Evolutionary conservation across 1,139 yeast species (phyloP).

Genomic region (Pneumocystis oryctolagi): DNA sequence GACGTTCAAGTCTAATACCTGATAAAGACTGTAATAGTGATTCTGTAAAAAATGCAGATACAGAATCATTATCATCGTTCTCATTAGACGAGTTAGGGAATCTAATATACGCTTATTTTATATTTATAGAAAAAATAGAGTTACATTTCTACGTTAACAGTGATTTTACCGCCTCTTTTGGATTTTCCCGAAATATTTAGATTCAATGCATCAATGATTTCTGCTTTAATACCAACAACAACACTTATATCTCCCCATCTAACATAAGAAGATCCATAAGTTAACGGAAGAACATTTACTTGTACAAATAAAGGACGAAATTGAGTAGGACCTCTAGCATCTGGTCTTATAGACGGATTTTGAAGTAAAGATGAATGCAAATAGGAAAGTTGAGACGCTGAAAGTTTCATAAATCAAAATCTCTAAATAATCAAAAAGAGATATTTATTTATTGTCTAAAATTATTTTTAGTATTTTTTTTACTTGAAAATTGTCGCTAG

Average conservation of each 20-base stretch:
- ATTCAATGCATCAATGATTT: not conserved
- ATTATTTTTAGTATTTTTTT: not conserved
- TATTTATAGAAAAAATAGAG: not conserved
- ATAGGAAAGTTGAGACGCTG: not conserved
- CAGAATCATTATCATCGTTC: not conserved
- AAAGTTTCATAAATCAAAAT: not conserved
- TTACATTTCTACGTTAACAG: not conserved
- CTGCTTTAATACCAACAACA: not conserved
- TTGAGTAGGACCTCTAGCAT: not conserved
- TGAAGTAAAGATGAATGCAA: not conserved
- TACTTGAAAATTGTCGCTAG: no score
- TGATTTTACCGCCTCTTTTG: not conserved
- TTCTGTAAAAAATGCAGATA: not conserved
- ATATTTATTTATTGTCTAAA: not conserved
- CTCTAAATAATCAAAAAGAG: not conserved
- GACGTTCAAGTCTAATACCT: not conserved
- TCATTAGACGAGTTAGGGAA: not conserved
- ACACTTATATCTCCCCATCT: not conserved
- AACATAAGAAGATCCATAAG: not conserved
- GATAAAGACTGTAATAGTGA: not conserved
- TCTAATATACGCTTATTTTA: not conserved
- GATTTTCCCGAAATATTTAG: not conserved
- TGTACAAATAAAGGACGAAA: slow-evolving; percentile 1
- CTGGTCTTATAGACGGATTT: not conserved
- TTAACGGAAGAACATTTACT: not conserved